Conservation (phyloP, 83 land plant species). For the Picea mariana region DNA sequence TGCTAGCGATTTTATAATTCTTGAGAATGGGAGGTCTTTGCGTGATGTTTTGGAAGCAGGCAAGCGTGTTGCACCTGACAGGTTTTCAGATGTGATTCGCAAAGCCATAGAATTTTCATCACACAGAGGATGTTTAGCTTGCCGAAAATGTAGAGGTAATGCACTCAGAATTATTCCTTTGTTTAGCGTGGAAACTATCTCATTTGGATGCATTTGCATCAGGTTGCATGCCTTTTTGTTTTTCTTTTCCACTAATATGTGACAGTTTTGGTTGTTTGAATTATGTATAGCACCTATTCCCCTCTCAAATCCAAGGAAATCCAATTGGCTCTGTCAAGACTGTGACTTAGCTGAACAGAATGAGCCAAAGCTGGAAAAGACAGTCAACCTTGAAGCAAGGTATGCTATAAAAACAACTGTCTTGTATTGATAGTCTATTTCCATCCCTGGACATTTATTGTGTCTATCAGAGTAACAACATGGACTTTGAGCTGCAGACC, state of each 20-base stretch:
- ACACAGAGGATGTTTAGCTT: slow-evolving; percentile 1
- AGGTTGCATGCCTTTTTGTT: not conserved
- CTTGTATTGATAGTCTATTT: not conserved
- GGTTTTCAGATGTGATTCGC: slow-evolving; percentile 24
- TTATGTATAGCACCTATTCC: not conserved
- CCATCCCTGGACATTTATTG: not conserved
- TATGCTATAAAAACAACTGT: not conserved
- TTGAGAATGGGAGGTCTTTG: slow-evolving; percentile 52
- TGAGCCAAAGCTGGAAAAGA: not conserved
- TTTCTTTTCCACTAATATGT: not conserved
- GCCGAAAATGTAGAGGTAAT: slow-evolving; percentile 33
- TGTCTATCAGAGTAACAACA: not conserved
- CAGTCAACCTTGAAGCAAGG: not conserved
- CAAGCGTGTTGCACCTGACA: slow-evolving; percentile 20
- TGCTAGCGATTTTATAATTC: slow-evolving; percentile 42
- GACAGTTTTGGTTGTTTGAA: slow-evolving; percentile 7
- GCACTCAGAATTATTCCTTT: not conserved
- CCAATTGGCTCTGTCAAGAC: not conserved
- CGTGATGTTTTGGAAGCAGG: slow-evolving; percentile 51
- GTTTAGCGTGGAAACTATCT: not conserved
- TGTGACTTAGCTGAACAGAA: not conserved
- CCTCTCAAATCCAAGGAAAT: not conserved
- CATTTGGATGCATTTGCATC: not conserved
- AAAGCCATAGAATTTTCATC: slow-evolving; percentile 22
- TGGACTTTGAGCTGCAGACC: not conserved